Evolutionary conservation across 179 eudicot genomes (phyloP).

Genomic region (Drosera spatulata): DNA sequence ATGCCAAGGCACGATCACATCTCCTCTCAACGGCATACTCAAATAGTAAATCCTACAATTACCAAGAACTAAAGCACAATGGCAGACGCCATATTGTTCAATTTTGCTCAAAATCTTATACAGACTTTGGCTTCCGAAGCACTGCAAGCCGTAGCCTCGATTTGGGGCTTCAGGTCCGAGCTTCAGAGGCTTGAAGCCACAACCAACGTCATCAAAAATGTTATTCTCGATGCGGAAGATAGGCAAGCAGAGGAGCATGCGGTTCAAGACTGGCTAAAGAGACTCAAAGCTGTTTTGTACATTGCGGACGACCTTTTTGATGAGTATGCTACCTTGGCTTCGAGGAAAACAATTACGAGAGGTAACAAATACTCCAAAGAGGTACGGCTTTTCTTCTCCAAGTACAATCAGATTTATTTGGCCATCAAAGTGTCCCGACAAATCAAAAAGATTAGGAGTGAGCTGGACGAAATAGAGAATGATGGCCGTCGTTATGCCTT

Average conservation of each 20-base stretch:
- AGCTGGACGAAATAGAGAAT: constrained; percentile 6
- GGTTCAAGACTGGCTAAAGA: constrained; percentile 7
- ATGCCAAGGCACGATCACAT: too few species aligned
- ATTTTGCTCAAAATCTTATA: constrained; percentile 2
- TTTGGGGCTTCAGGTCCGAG: constrained; percentile 11
- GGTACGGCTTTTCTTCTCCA: too few species aligned
- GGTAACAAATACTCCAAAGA: background rate
- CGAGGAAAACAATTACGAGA: too few species aligned
- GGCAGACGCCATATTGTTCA: constrained; percentile 14
- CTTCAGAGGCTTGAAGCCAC: constrained; percentile 9
- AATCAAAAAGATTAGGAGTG: constrained; percentile 4
- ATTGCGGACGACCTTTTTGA: constrained; percentile 8
- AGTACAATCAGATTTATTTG: constrained; percentile 8
- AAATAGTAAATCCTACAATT: too few species aligned
- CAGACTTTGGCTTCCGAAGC: constrained; percentile 12
- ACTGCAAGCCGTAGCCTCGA: constrained; percentile 8
- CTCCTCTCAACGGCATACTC: too few species aligned
- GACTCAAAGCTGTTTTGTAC: constrained; percentile 5
- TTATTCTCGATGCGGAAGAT: constrained; percentile 18
- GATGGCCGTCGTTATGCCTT: background rate
- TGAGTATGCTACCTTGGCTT: constrained; percentile 1
- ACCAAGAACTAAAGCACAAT: background rate
- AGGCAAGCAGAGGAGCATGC: constrained; percentile 10
- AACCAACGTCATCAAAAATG: constrained; percentile 10
- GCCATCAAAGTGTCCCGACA: background rate